Evolutionary conservation across 148 eudicot genomes (phyloP).

Genomic region (Tetragonia tetragonoides): DNA sequence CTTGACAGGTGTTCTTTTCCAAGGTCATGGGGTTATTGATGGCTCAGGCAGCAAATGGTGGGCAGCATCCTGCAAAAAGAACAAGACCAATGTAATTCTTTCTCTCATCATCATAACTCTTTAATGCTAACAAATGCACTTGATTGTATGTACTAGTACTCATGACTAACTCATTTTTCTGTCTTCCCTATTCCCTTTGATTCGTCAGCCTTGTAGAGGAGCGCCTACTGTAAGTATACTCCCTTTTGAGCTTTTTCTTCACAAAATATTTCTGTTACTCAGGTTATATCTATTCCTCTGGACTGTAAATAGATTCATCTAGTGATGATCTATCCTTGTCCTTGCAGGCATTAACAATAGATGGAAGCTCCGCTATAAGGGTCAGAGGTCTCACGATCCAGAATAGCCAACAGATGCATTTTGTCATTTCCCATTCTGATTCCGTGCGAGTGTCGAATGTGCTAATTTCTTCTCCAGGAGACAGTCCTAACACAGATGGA

Average conservation of each 20-base stretch:
- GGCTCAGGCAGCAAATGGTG: slow-evolving; percentile 99
- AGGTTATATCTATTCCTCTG: not conserved
- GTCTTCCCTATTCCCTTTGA: slow-evolving; percentile 22
- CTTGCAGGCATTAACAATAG: slow-evolving; percentile 78
- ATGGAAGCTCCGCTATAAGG: slow-evolving; percentile 62
- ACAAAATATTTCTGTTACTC: not conserved
- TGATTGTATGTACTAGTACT: not conserved
- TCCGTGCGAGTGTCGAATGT: slow-evolving; percentile 61
- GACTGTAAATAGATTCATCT: not conserved
- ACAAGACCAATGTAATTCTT: slow-evolving; percentile 72
- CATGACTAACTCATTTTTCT: slow-evolving; percentile 22
- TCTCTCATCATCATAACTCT: not conserved
- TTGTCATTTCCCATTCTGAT: slow-evolving; percentile 55
- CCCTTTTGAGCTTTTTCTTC: not conserved
- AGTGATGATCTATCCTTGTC: not conserved
- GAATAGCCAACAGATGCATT: slow-evolving; percentile 97
- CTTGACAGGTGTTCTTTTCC: slow-evolving; percentile 62
- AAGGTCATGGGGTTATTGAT: slow-evolving; percentile 86
- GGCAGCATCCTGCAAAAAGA: slow-evolving; percentile 98
- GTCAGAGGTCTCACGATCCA: slow-evolving; percentile 80
- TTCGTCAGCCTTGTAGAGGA: slow-evolving; percentile 77
- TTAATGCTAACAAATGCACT: not conserved
- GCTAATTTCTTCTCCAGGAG: slow-evolving; percentile 78
- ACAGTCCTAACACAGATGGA: slow-evolving; percentile 99
- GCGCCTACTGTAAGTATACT: slow-evolving; percentile 81